Conservation (phyloP, 768 basidiomycete genomes). For the Mycena capillaripes region DNA sequence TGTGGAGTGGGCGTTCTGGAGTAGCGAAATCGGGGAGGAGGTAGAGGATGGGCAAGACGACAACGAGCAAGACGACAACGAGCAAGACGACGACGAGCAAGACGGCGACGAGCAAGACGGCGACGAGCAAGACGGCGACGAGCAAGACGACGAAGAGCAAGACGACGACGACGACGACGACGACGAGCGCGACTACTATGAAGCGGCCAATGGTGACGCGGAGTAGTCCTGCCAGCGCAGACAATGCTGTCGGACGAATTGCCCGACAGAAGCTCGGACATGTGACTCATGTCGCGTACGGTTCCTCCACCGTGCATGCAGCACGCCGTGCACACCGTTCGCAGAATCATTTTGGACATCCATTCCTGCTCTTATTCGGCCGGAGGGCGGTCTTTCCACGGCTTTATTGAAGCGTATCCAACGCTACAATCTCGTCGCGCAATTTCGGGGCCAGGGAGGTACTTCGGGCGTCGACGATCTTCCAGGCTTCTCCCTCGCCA, state of each 20-base stretch:
- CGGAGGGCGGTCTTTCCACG: background rate
- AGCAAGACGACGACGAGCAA: background rate
- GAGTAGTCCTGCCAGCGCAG: no score
- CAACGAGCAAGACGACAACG: background rate
- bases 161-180: background rate
- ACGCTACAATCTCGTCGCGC: background rate
- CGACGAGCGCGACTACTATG: background rate
- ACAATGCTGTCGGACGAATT: no score
- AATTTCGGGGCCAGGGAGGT: background rate
- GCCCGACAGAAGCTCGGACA: background rate
- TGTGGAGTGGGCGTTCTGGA: slow-evolving; percentile 50
- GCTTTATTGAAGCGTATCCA: background rate
- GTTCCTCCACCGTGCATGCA: no score
- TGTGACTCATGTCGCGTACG: slow-evolving; percentile 4
- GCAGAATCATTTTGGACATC: background rate
- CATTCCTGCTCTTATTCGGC: background rate
- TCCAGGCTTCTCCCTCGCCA: background rate
- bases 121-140: background rate
- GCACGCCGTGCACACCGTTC: no score
- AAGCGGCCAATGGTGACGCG: no score
- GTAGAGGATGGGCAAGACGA: slow-evolving; percentile 13
- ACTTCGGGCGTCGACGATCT: slow-evolving; percentile 13
- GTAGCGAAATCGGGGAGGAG: background rate
- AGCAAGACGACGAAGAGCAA: background rate
- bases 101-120: background rate